Conservation (phyloP, 768 basidiomycete genomes). For the Lactarius trivialis region DNA sequence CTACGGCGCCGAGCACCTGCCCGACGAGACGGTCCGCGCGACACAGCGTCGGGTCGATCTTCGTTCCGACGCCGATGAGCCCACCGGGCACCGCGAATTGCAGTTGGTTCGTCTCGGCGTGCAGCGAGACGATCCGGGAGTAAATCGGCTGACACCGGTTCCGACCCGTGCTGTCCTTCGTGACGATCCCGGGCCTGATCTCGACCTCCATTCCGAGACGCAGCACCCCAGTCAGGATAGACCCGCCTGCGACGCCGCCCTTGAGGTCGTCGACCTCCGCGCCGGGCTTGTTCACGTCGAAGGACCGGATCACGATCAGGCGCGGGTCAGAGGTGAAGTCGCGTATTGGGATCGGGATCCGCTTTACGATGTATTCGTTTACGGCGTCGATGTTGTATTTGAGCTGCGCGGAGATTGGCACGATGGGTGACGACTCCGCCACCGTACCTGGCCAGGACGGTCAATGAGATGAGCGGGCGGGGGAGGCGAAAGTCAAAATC, state of each 20-base stretch:
- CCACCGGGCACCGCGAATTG: conserved; percentile 97
- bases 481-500: neutral
- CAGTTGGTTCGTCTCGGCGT: conserved; percentile 91
- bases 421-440: conserved; percentile 94
- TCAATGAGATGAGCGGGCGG: neutral
- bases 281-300: conserved; percentile 99
- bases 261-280: conserved; percentile 95
- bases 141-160: conserved; percentile 93
- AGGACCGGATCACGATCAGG: conserved; percentile 97
- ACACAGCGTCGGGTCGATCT: conserved; percentile 94
- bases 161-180: conserved; percentile 84
- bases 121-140: conserved; percentile 82
- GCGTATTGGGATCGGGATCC: conserved; percentile 89
- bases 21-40: conserved; percentile 95
- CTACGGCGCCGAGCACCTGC: conserved; percentile 91
- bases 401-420: conserved; percentile 97
- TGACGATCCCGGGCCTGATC: conserved; percentile 95
- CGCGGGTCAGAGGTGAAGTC: conserved; percentile 89
- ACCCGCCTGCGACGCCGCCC: conserved; percentile 97
- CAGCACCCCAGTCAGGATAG: conserved; percentile 88
- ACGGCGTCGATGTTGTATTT: conserved; percentile 99
- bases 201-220: conserved; percentile 90
- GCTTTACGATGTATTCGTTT: conserved; percentile 96
- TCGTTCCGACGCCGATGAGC: conserved; percentile 95
- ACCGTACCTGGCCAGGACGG: conserved; percentile 66